These are phyloP conservation scores for Penicillium sclerotiorum DNA, from an alignment of 2,329 filamentous ascomycete species.

Conservation along the genomic window DNA sequence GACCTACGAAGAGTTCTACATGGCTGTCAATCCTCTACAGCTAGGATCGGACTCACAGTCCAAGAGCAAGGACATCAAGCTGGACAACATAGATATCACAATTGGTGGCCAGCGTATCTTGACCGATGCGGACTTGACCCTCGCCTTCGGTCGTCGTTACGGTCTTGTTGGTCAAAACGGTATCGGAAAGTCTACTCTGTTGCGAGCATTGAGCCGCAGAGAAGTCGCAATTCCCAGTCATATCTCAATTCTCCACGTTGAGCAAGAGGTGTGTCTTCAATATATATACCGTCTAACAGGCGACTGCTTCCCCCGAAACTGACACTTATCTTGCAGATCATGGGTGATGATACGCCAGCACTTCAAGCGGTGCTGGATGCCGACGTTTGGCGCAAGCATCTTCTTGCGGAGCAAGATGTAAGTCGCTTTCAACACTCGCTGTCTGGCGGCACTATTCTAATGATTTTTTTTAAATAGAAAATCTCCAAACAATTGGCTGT, in stretches of 20 bases:
- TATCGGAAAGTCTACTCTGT: constrained; percentile 95
- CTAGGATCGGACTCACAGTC: constrained; percentile 68
- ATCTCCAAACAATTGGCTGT: constrained; percentile 74
- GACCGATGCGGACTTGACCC: constrained; percentile 83
- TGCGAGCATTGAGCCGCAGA: constrained; percentile 87
- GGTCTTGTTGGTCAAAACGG: constrained; percentile 98
- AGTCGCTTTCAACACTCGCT: constrained; percentile 32
- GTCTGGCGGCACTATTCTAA: constrained; percentile 1
- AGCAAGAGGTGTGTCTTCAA: constrained; percentile 72
- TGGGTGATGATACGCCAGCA: constrained; percentile 91
- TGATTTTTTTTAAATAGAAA: constrained; percentile 57
- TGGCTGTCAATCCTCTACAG: constrained; percentile 97
- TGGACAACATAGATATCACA: constrained; percentile 92
- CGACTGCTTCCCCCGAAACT: constrained; percentile 17
- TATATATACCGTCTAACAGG: background rate
- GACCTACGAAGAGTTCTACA: constrained; percentile 99
- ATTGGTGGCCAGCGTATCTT: constrained; percentile 88
- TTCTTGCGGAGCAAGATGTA: constrained; percentile 84
- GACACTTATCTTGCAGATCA: constrained; percentile 61
- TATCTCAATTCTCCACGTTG: constrained; percentile 98
- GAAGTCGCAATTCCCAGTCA: constrained; percentile 94
- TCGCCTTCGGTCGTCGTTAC: constrained; percentile 91
- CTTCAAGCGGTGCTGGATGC: constrained; percentile 94
- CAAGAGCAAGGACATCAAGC: constrained; percentile 99
- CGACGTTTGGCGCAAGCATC: constrained; percentile 96